Evolutionary conservation across 345 rosid species (phyloP), one percentile per base, ranked within the genome.

Genomic region (Pugionium dolabratum): DNA sequence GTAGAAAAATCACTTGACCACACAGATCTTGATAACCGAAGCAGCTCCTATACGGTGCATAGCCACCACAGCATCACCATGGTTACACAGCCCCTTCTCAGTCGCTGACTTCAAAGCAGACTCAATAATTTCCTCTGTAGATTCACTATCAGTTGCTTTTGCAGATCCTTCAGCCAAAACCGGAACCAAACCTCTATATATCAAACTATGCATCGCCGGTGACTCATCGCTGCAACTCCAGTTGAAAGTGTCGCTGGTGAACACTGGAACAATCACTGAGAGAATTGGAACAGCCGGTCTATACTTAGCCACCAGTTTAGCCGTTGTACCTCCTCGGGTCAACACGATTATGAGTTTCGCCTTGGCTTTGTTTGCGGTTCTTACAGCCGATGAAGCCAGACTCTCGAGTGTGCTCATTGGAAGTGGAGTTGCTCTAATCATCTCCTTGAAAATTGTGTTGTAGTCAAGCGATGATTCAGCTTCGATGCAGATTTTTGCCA

Each of bases 221-320:
- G 67, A 47, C 67, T 62, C 67, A n/a, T 62, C 67, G 56, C 67
- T 62, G 46, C 67, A 62, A 25, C 55, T 47, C 67, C 67, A 62
- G 46, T 62, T 48, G 28, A 62, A 62, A 1, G 56, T 47, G 28
- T 62, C 67, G 36, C 55, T 62, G 28, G 55, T 62, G 67, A 62
- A 47, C 35, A 47, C 67, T 28, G 67, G 67, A 36, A 62, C 67
- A 62, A 62, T 56, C 6, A 62, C 67, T 0, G 67, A 62, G 0
- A 62, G 56, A 33, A 62, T 62, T 0, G 67, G 67, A 27, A 62
- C 56, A 27, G 55, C 67, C 0, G 67, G 67, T 62, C 67, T 62
- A 48, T 62, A 62, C 67, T 62, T 62, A 1, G 67, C 67, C 55
- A 62, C 67, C 1, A 62, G 56, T 8, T 48, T 62, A 1, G 67